Conservation (phyloP, 176 grass and related monocot genomes). For the Rhynchospora tenuis region DNA sequence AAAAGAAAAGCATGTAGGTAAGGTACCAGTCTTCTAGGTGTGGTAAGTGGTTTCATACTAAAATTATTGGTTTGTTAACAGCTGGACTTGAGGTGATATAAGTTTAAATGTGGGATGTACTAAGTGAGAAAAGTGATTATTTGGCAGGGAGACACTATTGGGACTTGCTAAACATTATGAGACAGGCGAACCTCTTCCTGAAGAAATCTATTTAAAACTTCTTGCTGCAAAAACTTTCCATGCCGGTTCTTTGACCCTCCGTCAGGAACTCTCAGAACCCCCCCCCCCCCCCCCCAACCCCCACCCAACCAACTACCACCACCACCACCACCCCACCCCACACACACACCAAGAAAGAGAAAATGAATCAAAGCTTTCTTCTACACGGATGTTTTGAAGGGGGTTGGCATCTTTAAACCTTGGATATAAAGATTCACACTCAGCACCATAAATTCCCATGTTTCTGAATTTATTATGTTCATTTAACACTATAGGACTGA, state of each 20-base stretch:
- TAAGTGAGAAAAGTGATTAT: not conserved
- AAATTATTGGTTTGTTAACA: not conserved
- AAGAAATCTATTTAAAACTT: slow-evolving; percentile 71
- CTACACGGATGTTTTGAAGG: not conserved
- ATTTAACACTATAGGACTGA: not conserved
- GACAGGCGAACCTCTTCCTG: slow-evolving; percentile 68
- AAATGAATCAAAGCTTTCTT: not conserved
- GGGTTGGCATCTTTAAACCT: not conserved
- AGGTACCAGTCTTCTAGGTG: not conserved
- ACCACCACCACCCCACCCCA: not conserved
- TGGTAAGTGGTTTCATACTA: not conserved
- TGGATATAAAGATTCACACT: not conserved
- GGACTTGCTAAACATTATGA: slow-evolving; percentile 85
- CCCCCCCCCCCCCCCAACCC: not conserved
- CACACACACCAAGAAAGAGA: not conserved
- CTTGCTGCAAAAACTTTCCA: slow-evolving; percentile 85
- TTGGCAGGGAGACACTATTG: slow-evolving; percentile 84
- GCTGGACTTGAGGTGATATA: not conserved
- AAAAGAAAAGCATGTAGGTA: not conserved
- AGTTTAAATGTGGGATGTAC: not conserved
- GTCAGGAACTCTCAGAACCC: slow-evolving; percentile 40
- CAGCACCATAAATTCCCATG: not conserved
- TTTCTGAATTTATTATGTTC: not conserved
- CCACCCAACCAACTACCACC: no score
- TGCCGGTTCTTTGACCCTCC: slow-evolving; percentile 77